Percentiles rank a stretch among this genome's conserved stretches.
These are phyloP conservation scores for Fragaria ananassa DNA, from an alignment of 306 rosid species.

Conservation along the genomic window DNA sequence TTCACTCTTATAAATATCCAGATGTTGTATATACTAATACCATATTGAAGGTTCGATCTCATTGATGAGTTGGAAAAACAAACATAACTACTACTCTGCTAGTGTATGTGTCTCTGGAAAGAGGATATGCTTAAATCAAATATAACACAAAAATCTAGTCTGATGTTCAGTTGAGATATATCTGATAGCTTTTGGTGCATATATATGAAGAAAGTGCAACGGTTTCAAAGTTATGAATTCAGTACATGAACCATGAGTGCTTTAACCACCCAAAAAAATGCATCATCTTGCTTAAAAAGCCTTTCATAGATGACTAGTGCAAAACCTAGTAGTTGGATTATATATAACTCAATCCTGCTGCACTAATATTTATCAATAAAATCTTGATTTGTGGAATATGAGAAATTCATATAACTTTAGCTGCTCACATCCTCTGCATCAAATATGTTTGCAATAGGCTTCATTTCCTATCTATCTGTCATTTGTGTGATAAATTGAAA, in stretches of 20 bases:
- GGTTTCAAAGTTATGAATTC: not conserved
- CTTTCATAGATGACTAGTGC: not conserved
- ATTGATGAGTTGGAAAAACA: not conserved
- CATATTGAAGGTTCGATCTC: slow-evolving; percentile 2
- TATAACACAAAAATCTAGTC: not conserved
- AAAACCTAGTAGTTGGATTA: not conserved
- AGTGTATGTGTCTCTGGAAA: not conserved
- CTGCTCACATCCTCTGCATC: not conserved
- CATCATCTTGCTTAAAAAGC: not conserved
- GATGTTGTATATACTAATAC: not conserved
- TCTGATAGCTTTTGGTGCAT: not conserved
- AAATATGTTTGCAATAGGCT: not conserved
- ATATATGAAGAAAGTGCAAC: not conserved
- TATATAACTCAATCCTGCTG: not conserved
- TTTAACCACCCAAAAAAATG: not conserved
- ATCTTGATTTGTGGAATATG: not conserved
- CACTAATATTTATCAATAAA: not conserved
- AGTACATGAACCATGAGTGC: not conserved
- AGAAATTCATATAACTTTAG: not conserved
- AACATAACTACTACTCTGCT: not conserved
- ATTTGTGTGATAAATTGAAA: not conserved
- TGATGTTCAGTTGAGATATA: not conserved
- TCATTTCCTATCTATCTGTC: not conserved
- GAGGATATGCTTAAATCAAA: not conserved
- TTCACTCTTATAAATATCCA: not conserved